Conservation (phyloP, 129 eudicot species). For the Erigeron canadensis region DNA sequence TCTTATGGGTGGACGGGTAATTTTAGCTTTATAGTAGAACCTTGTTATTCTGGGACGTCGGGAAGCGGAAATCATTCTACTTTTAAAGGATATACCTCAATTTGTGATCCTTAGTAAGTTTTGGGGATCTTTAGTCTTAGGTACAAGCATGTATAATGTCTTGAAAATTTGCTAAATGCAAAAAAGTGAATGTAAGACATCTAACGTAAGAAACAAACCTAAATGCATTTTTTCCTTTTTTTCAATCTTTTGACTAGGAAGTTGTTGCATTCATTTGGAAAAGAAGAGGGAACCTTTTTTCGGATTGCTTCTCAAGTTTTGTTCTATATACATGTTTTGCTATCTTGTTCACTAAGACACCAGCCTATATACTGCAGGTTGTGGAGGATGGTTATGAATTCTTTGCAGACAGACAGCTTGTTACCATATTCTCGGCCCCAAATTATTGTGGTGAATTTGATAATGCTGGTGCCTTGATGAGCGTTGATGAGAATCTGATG, state of each 20-base stretch:
- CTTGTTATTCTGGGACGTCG: not conserved
- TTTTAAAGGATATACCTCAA: too few species aligned
- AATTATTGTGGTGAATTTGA: slow-evolving; percentile 93
- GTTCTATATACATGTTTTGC: not conserved
- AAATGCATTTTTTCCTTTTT: not conserved
- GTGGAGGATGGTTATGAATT: slow-evolving; percentile 94
- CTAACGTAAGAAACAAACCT: not conserved
- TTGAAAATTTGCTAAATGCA: not conserved
- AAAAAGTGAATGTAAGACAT: not conserved
- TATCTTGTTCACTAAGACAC: slow-evolving; percentile 14
- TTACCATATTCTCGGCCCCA: slow-evolving; percentile 80
- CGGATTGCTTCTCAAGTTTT: not conserved
- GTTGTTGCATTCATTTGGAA: not conserved
- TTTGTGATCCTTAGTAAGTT: too few species aligned
- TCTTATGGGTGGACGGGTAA: not conserved
- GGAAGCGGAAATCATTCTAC: not conserved
- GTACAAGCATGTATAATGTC: not conserved
- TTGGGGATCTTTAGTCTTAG: not conserved
- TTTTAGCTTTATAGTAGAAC: not conserved
- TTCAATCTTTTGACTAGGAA: not conserved
- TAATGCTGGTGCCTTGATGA: slow-evolving; percentile 91
- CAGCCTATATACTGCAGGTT: slow-evolving; percentile 44
- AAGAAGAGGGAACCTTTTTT: not conserved
- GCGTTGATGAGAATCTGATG: slow-evolving; percentile 77
- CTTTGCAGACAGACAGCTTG: slow-evolving; percentile 88